These are phyloP conservation scores for Paraleonurus japonicus DNA, from an alignment of 257 asterid species.

Conservation along the genomic window DNA sequence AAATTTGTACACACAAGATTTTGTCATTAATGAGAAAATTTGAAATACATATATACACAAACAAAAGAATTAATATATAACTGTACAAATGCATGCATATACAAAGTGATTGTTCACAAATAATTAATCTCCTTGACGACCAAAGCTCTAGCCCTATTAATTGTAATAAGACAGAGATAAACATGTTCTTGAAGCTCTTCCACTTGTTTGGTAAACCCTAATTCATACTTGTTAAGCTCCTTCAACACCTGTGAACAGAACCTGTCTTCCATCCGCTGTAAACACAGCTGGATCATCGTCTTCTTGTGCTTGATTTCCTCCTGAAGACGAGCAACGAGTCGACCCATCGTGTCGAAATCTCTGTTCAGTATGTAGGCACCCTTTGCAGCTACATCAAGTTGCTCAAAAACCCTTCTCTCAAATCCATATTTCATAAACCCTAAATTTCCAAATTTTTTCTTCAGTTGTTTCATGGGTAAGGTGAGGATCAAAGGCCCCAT, in stretches of 20 bases:
- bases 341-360: conserved; percentile 79
- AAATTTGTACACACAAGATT: too few species aligned
- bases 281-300: conserved; percentile 49
- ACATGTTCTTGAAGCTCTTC: conserved; percentile 83
- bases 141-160: conserved; percentile 68
- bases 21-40: too few species aligned
- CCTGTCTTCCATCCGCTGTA: conserved; percentile 54
- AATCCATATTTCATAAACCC: conserved; percentile 37
- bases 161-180: conserved; percentile 63
- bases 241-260: conserved; percentile 45
- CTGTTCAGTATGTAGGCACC: conserved; percentile 77
- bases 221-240: conserved; percentile 53
- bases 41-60: too few species aligned
- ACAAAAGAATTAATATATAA: too few species aligned
- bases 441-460: conserved; percentile 30
- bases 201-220: conserved; percentile 56
- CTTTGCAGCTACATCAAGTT: conserved; percentile 78
- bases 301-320: conserved; percentile 75
- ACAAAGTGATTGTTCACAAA: not conserved
- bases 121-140: conserved; percentile 51
- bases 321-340: conserved; percentile 54
- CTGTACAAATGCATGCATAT: not conserved
- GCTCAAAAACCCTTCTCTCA: conserved; percentile 41
- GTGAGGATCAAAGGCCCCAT: conserved; percentile 48
- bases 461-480: conserved; percentile 39